Conservation (phyloP, 1,284 basidiomycete species). For the Athelia psychrophila region DNA sequence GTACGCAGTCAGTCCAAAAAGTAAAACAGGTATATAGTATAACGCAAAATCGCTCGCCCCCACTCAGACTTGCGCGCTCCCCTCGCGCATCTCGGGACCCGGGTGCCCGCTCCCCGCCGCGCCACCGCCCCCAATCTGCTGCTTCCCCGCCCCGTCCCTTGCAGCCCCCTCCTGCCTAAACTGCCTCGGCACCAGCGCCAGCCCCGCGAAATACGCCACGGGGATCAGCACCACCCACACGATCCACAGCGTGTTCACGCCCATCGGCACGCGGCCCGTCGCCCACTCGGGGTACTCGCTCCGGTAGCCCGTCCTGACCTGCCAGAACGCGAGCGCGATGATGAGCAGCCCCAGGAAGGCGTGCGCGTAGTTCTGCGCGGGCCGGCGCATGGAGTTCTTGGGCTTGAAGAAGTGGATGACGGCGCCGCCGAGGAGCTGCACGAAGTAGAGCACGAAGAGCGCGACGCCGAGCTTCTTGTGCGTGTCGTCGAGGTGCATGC, state of each 20-base stretch:
- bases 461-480: conserved; percentile 63
- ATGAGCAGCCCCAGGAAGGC: conserved; percentile 50
- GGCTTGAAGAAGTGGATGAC: conserved; percentile 56
- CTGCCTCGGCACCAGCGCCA: conserved; percentile 45
- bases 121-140: no score
- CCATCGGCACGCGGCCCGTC: no score
- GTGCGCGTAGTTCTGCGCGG: conserved; percentile 58
- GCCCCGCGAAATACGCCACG: conserved; percentile 41
- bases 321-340: conserved; percentile 48
- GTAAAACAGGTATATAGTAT: no score
- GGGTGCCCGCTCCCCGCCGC: no score
- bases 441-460: conserved; percentile 57
- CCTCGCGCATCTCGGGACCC: no score
- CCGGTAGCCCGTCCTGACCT: conserved; percentile 48
- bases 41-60: no score
- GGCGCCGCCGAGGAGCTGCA: conserved; percentile 56
- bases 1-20: no score
- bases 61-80: no score
- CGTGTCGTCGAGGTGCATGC: conserved; percentile 37
- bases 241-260: no score
- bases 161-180: conserved; percentile 38
- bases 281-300: conserved; percentile 23
- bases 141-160: no score
- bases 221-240: conserved; percentile 53
- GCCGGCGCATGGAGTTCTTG: conserved; percentile 33